A percentile compares a stretch with the other conserved stretches of the same genome.
Evolutionary conservation across 2,329 filamentous ascomycete genomes (phyloP).

Genomic region (Chalaropsis ovoidea): DNA sequence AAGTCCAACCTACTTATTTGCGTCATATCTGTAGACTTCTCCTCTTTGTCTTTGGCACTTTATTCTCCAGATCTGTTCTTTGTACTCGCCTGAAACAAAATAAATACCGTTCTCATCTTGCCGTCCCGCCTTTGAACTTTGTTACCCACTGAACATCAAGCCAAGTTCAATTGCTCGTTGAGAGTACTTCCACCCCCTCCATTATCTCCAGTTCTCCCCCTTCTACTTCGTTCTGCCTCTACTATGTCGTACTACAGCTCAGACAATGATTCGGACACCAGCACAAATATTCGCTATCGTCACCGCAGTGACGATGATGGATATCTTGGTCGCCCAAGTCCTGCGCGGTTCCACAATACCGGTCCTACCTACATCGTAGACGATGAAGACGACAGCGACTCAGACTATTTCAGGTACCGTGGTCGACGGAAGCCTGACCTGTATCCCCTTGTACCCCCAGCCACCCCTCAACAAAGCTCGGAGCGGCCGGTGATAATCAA

Average conservation of each 20-base stretch:
- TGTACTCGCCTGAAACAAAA: not conserved
- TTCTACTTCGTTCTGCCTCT: not conserved
- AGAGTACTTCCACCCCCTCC: not conserved
- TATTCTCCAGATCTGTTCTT: not conserved
- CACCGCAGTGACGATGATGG: not conserved
- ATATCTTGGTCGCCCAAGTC: not conserved
- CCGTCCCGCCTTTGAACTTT: not conserved
- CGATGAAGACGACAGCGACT: constrained; percentile 5
- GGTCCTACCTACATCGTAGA: constrained; percentile 14
- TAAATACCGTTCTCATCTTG: not conserved
- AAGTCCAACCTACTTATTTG: not conserved
- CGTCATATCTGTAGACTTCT: not conserved
- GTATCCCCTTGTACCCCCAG: not conserved
- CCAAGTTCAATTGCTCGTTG: not conserved
- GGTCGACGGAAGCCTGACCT: not conserved
- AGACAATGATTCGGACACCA: not conserved
- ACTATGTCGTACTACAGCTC: not conserved
- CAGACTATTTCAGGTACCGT: not conserved
- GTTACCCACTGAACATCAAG: not conserved
- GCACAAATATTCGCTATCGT: not conserved
- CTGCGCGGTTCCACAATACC: constrained; percentile 10
- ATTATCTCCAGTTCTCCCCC: not conserved
- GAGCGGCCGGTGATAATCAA: constrained; percentile 17
- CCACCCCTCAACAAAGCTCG: not conserved
- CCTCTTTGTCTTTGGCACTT: not conserved